Evolutionary conservation across 352 stramenopile genomes (phyloP), one percentile per base, ranked within the genome.

Genomic region (Phytophthora nicotianae): DNA sequence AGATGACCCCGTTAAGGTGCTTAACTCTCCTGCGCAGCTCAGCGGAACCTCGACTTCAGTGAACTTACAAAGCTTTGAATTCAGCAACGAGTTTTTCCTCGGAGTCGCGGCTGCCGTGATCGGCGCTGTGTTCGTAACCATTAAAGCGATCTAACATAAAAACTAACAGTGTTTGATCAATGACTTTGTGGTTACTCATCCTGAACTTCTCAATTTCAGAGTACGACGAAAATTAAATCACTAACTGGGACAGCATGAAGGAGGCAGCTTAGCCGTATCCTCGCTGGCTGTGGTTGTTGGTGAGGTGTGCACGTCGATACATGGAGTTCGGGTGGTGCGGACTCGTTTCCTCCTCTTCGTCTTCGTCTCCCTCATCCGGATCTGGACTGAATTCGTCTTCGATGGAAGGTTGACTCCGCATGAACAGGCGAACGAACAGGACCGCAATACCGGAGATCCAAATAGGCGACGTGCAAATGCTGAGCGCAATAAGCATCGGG

Each of bases 381-480:
- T 68, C 73, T 21, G 69, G 72, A 52, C 66, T 61, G 52, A 87
- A 89, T 42, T 81, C 69, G 17, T 78, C 75, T 9, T 59, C 62
- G 29, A 86, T 51, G 11, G 59, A 49, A 37, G 54, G 19, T 19
- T 76, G 63, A 54, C 75, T 69, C 29, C 65, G 60, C 33, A 72
- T 65, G 3, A 87, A 57, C 26, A 72, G 58, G 8, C 83, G 82
- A 42, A 91, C 78, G 23, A 86, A 62, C 21, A 91, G 47, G 56
- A 89, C 79, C 2, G 71, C 57, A 14, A 90, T 61, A 2, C 71
- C 83, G 27, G 81, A 72, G 46, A 88, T 62, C 85, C 85, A 93
- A 52, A 93, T 83, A 9, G 85, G 85, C 33, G 85, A 91, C 33
- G 81, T 91, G 62, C 73, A 92, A 52, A 93, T 89, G 45, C 64